These are phyloP conservation scores for Gryganskiella cystojenkinii DNA, from an alignment of 192 early-diverging fungal species.

Conservation along the genomic window DNA sequence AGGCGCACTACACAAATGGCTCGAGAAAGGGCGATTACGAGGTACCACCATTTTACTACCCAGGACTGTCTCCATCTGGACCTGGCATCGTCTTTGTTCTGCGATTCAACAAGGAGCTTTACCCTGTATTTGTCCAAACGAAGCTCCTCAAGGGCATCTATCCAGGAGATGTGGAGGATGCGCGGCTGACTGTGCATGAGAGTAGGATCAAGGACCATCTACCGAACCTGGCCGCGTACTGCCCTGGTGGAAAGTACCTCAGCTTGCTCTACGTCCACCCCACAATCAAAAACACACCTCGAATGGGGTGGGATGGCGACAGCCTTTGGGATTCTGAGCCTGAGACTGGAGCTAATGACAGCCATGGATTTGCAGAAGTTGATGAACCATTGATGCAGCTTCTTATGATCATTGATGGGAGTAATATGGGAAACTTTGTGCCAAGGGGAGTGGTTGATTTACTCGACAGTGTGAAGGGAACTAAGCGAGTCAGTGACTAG, in stretches of 20 bases:
- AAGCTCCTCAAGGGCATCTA: constrained; percentile 23
- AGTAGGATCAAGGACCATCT: constrained; percentile 29
- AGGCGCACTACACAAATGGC: constrained; percentile 43
- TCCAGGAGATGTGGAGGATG: constrained; percentile 36
- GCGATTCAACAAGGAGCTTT: constrained; percentile 28
- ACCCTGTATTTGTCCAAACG: constrained; percentile 40
- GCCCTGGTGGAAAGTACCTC: constrained; percentile 46
- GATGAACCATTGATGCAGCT: constrained; percentile 11
- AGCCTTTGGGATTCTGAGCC: constrained; percentile 6
- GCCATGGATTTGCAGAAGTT: background rate
- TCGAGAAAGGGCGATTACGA: constrained; percentile 22
- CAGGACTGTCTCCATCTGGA: constrained; percentile 23
- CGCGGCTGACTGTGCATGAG: constrained; percentile 45
- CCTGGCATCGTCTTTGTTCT: constrained; percentile 39
- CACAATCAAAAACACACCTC: constrained; percentile 16
- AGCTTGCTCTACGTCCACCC: constrained; percentile 40
- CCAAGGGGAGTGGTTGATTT: constrained; percentile 10
- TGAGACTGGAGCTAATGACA: constrained; percentile 6
- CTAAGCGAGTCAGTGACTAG: constrained; percentile 9
- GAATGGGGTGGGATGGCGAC: constrained; percentile 15
- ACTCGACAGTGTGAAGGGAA: constrained; percentile 14
- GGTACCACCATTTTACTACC: constrained; percentile 45
- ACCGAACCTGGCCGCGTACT: constrained; percentile 35
- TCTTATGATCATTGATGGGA: constrained; percentile 15
- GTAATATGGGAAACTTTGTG: constrained; percentile 10